phyloP scores from a whole-genome alignment of 768 basidiomycete species.

The Naganishia friedmannii region DNA sequence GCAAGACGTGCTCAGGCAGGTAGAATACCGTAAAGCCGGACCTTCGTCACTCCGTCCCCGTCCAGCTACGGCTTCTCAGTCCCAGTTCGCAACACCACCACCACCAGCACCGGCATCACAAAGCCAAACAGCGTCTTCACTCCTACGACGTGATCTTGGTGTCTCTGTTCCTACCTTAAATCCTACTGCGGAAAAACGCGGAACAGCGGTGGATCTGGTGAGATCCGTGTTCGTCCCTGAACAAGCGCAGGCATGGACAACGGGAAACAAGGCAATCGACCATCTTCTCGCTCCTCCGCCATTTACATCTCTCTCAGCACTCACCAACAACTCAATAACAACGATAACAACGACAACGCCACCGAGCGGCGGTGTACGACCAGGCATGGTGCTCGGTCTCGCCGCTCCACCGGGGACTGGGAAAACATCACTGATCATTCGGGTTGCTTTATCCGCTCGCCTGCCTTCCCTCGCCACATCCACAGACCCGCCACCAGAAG shows the following conservation, averaged over 20 bases:
- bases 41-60: constrained; percentile 15
- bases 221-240: neutral
- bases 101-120: constrained; percentile 19
- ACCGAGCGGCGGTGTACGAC: constrained; percentile 34
- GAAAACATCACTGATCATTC: constrained; percentile 41
- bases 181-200: neutral
- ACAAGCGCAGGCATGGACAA: constrained; percentile 30
- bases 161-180: neutral
- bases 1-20: constrained; percentile 40
- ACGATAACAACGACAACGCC: neutral
- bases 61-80: neutral
- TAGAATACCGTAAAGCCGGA: constrained; percentile 12
- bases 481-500: constrained; percentile 32
- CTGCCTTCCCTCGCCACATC: constrained; percentile 8
- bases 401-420: constrained; percentile 49
- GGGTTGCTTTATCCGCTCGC: constrained; percentile 39
- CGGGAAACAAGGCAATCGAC: constrained; percentile 40
- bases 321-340: neutral
- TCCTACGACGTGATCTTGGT: constrained; percentile 25
- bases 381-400: constrained; percentile 46
- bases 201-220: neutral
- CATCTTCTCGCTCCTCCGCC: constrained; percentile 35
- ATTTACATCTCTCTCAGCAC: neutral
- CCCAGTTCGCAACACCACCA: neutral
- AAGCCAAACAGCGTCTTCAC: constrained; percentile 31